Base-by-base conservation (phyloP, 805 yeast species). In the Sugiyamaella marilandica region DNA sequence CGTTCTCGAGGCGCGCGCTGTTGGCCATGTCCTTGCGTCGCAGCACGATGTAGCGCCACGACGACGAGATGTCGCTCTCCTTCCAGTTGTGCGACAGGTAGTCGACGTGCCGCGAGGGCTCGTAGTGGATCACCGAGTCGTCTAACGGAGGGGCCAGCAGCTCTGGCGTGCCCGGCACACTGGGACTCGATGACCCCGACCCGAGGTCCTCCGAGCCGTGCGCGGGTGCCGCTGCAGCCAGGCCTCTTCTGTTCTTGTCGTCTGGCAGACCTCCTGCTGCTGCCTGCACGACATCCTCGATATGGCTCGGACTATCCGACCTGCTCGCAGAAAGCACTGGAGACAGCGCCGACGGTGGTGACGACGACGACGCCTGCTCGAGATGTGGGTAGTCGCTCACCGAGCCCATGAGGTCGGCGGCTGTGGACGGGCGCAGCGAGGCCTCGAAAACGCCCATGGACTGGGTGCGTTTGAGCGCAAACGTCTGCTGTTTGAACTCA, bases 1-100 rank as follows among this genome's bases (percentile, higher is more conserved):
- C 92, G 63, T 87, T 87, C 64, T 87, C 91, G 44, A 87, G 72
- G 46, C 95, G 73, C 8, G 87, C 95, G 59, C 82, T 81, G 73
- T 82, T 83, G 37, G 96, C 95, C 55, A 87, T 85, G 64, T 87
- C 92, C 58, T 87, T 87, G 45, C 95, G 79, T 61, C 86, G 82
- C 56, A 82, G 71, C 41, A 89, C 90, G 53, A 94, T 85, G 66
- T 94, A 94, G 59, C 96, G 78, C 99, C 99, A 94, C 31, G 97
- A 88, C 57, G 87, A 87, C 10, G 95, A 87, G 31, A 94, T 87
- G 66, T 94, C 99, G 4, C 82, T 73, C 59, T 91, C 98, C 61
- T 89, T 88, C 99, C 99, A 94, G 67, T 94, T 78, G 67, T 94
- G 97, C 3, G 96, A 87, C 49, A 94, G 75, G 69, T 94, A 94